phyloP scores from a whole-genome alignment of 192 early-diverging fungal genomes.

The Umbelopsis isabellina region DNA sequence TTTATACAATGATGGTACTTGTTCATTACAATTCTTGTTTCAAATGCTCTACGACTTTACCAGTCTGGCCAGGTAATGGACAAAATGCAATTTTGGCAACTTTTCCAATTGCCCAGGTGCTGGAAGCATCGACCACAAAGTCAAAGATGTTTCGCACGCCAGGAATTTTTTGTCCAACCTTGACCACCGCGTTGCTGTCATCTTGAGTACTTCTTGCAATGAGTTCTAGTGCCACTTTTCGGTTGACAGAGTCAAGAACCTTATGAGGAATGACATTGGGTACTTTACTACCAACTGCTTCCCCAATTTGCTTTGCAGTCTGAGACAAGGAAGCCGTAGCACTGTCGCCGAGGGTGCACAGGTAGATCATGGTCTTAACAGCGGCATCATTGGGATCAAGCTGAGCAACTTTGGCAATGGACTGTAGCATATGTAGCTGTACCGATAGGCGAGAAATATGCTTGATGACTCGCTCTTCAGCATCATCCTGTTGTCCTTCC shows the following conservation, averaged over 20 bases:
- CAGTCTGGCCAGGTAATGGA: conserved; percentile 9
- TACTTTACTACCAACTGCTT: conserved; percentile 28
- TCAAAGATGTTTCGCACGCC: conserved; percentile 35
- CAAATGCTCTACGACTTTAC: no score
- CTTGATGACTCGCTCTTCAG: not conserved
- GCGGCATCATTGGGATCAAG: conserved; percentile 27
- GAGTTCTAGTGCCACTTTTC: conserved; percentile 31
- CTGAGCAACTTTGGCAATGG: conserved; percentile 36
- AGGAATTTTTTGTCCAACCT: conserved; percentile 29
- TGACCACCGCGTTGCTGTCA: not conserved
- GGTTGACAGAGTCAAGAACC: conserved; percentile 21
- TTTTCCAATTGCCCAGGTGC: conserved; percentile 41
- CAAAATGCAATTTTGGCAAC: conserved; percentile 51
- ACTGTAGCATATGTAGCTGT: conserved; percentile 44
- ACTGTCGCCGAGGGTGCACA: conserved; percentile 35
- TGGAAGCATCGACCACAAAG: conserved; percentile 39
- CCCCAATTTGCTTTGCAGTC: conserved; percentile 41
- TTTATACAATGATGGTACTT: no score
- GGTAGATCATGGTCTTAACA: conserved; percentile 41
- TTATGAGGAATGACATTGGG: conserved; percentile 33
- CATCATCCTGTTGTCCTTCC: not conserved
- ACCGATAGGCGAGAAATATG: conserved; percentile 33
- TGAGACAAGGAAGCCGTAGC: conserved; percentile 25
- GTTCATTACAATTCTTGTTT: no score
- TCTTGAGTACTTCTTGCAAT: conserved; percentile 20